Evolutionary conservation across 148 eudicot genomes (phyloP).

Genomic region (Persicaria maculosa): DNA sequence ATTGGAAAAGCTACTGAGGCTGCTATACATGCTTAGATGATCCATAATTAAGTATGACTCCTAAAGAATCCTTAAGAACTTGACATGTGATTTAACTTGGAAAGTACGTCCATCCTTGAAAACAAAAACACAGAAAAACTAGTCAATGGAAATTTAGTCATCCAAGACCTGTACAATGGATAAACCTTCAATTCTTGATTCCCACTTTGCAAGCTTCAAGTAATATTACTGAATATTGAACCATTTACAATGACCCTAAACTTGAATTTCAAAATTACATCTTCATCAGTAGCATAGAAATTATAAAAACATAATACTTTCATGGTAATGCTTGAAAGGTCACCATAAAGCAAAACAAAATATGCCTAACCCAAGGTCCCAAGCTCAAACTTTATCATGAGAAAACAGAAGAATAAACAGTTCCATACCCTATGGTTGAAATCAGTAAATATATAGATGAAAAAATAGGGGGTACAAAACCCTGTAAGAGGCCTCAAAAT

Average conservation of each 20-base stretch:
- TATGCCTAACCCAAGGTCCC: not conserved
- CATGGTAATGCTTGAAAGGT: not conserved
- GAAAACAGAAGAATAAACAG: not conserved
- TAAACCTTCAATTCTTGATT: not conserved
- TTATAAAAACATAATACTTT: not conserved
- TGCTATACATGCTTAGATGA: not conserved
- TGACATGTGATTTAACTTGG: not conserved
- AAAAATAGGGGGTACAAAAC: too few species aligned
- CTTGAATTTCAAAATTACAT: not conserved
- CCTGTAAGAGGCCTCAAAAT: too few species aligned
- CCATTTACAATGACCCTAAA: not conserved
- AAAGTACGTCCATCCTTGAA: not conserved
- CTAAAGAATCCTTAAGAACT: not conserved
- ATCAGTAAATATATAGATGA: too few species aligned
- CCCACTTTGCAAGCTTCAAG: not conserved
- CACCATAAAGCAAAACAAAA: not conserved
- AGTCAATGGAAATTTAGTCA: not conserved
- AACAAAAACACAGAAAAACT: not conserved
- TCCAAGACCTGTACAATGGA: not conserved
- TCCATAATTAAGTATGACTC: not conserved
- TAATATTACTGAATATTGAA: not conserved
- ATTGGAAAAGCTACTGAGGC: not conserved
- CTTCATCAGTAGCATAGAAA: not conserved
- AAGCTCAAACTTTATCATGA: not conserved
- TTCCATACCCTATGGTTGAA: not conserved